Base-by-base conservation (phyloP, 2,329 filamentous ascomycete genomes). In the Aspergillus pseudoterreus region DNA sequence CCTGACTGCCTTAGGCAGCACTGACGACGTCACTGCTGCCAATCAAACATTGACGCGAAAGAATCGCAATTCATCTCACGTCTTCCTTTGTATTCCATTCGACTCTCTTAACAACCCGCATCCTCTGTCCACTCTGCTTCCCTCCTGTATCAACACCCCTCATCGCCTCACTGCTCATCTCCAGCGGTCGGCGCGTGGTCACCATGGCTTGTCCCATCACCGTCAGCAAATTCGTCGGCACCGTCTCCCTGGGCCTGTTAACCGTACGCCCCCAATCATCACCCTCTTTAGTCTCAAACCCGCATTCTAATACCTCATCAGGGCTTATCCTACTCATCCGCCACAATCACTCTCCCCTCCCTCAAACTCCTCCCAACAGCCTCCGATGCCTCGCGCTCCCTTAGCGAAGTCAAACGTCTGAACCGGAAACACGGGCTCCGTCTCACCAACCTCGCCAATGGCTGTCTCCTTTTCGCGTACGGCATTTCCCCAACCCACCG, bases 201-300 rank as follows among this genome's bases (percentile, higher is more conserved):
- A 78, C 67, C 72, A 88, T 90, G 82, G 79, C 83, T 62, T 82
- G 81, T 62, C 84, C 79, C 64, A 83, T 96, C 66, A 85, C 89
- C 50, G 75, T 87, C 71, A 84, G 88, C 76, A 96, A 97, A 77
- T 96, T 96, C 71, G 87, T 96, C 61, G 92, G 92, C 66, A 94
- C 90, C 48, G 83, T 95, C 60, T 92, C 87, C 63, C 80, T 96
- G 52, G 92, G 92, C 57, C 81, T 96, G 51, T 75, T 95, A 71
- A 96, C 91, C 53, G 91, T 95, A 82, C 65, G 87, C n/a, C 6
- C 17, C 19, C 17, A 15, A 6, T 22, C 22, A 6, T 5, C 15
- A 41, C 43, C 35, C 43, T 43, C 42, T 19, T 19, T 19, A 22
- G 38, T 11, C 19, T 49, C 32, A 9, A 52, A 42, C 47, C 15